These are phyloP conservation scores for Ceratopteris richardii DNA, from an alignment of 75 land plant species.

Conservation along the genomic window DNA sequence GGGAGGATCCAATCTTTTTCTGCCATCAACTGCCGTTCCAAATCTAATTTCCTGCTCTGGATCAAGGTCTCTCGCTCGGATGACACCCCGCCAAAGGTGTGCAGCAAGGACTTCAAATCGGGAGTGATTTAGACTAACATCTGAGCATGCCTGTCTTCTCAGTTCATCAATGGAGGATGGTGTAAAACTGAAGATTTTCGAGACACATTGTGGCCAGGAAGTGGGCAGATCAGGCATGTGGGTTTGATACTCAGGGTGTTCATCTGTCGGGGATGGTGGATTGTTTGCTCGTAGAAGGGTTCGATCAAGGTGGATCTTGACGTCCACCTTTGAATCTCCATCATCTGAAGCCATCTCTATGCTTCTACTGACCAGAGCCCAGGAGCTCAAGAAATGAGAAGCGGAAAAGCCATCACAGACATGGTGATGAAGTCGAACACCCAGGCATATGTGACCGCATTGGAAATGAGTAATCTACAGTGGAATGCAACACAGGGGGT, in stretches of 20 bases:
- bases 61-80: constrained; percentile 14
- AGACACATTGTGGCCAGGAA: not conserved
- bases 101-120: too few relatives aligned
- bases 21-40: constrained; percentile 24
- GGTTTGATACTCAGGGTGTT: not conserved
- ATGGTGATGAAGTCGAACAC: constrained; percentile 18
- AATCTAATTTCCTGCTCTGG: constrained; percentile 3
- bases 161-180: too few relatives aligned
- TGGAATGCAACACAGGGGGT: too few relatives aligned
- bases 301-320: constrained; percentile 13
- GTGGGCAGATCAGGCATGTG: too few relatives aligned
- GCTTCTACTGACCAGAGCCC: constrained; percentile 1
- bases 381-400: constrained; percentile 14
- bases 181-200: too few relatives aligned
- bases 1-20: constrained; percentile 15
- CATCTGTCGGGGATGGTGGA: constrained; percentile 11
- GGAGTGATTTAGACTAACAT: too few relatives aligned
- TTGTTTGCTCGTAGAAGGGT: constrained; percentile 9
- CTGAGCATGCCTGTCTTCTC: too few relatives aligned
- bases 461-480: constrained; percentile 26
- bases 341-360: not conserved
- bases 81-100: too few relatives aligned
- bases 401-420: constrained; percentile 18
- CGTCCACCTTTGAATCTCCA: not conserved
- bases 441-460: constrained; percentile 20